phyloP scores from a whole-genome alignment of 768 basidiomycete genomes.

The Phylloporus sp. region DNA sequence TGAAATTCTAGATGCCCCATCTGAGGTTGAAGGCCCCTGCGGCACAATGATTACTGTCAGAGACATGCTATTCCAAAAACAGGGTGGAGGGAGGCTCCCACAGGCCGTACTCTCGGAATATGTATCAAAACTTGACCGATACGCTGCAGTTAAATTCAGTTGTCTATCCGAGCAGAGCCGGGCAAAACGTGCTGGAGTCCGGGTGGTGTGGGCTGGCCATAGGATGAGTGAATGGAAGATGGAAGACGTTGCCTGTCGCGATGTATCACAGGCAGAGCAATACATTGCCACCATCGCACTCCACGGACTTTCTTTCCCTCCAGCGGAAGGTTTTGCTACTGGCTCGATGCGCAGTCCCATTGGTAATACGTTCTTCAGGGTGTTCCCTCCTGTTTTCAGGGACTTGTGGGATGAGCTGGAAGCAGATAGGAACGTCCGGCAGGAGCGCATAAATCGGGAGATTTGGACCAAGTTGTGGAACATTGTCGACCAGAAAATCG shows the following conservation, averaged over 20 bases:
- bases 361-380: slow-evolving; percentile 64
- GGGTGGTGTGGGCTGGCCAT: slow-evolving; percentile 67
- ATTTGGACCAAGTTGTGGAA: slow-evolving; percentile 67
- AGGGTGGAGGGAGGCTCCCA: slow-evolving; percentile 79
- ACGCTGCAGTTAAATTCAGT: slow-evolving; percentile 69
- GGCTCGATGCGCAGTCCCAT: slow-evolving; percentile 43
- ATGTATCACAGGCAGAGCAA: slow-evolving; percentile 79
- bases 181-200: slow-evolving; percentile 68
- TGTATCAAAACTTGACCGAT: slow-evolving; percentile 65
- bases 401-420: slow-evolving; percentile 94
- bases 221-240: slow-evolving; percentile 69
- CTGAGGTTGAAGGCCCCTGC: slow-evolving; percentile 49
- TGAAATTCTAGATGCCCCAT: slow-evolving; percentile 65
- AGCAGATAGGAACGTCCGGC: slow-evolving; percentile 49
- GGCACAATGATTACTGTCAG: slow-evolving; percentile 54
- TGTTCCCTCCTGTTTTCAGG: slow-evolving; percentile 78
- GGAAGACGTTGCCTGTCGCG: slow-evolving; percentile 79
- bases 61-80: slow-evolving; percentile 80
- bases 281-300: slow-evolving; percentile 86
- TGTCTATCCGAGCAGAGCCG: slow-evolving; percentile 67
- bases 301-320: slow-evolving; percentile 68
- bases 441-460: slow-evolving; percentile 61
- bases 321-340: slow-evolving; percentile 59
- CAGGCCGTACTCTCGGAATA: slow-evolving; percentile 67
- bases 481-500: slow-evolving; percentile 64